Conservation (phyloP, 352 stramenopile species). For the Phytophthora fragariaefolia region DNA sequence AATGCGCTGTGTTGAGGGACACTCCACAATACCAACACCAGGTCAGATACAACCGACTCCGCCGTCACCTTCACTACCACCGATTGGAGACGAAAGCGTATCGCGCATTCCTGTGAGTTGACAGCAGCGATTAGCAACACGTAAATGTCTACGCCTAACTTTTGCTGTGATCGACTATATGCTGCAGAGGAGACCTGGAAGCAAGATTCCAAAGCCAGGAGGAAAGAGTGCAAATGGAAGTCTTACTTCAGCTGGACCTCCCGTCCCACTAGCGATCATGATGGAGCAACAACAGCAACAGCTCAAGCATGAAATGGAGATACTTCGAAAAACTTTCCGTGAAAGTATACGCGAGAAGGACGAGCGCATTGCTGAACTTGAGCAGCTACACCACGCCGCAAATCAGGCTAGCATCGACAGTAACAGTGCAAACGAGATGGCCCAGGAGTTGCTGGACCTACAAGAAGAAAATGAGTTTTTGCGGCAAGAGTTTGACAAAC, state of each 20-base stretch:
- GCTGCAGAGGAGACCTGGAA: conserved; percentile 42
- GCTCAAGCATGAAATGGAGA: conserved; percentile 46
- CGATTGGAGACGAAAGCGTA: conserved; percentile 25
- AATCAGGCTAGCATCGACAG: conserved; percentile 13
- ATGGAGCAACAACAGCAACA: conserved; percentile 36
- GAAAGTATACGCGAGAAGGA: conserved; percentile 69
- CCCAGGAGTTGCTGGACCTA: conserved; percentile 56
- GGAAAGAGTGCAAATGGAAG: conserved; percentile 1
- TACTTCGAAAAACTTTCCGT: conserved; percentile 53
- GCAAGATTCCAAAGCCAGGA: conserved; percentile 20
- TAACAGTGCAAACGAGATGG: conserved; percentile 17
- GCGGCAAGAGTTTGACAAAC: conserved; percentile 68
- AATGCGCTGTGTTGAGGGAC: conserved; percentile 26
- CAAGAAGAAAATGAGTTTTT: conserved; percentile 76
- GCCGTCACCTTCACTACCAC: conserved; percentile 18
- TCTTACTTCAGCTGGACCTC: neutral
- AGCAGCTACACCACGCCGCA: conserved; percentile 22
- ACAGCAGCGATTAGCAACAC: neutral
- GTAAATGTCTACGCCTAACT: neutral
- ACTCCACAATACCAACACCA: neutral
- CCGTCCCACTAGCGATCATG: conserved; percentile 16
- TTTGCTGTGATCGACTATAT: too few species aligned
- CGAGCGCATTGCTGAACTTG: conserved; percentile 59
- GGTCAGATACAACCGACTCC: neutral
- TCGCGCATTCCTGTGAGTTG: conserved; percentile 49